Conservation (phyloP, 192 early-diverging fungal genomes). For the Backusella psychrophila region DNA sequence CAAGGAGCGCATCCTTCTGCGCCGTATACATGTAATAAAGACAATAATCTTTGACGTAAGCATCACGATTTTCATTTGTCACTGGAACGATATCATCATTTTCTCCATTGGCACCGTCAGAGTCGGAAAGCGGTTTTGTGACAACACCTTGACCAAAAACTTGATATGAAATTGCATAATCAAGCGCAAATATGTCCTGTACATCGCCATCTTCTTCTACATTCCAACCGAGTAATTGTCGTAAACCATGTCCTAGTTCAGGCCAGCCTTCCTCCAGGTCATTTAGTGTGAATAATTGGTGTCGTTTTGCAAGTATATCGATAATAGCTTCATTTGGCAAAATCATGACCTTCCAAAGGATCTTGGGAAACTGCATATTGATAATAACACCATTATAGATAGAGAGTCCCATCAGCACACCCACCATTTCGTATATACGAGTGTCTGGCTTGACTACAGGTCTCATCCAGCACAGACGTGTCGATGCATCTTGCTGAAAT, state of each 20-base stretch:
- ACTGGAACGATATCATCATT: conserved; percentile 49
- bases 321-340: background rate
- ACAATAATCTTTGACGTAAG: conserved; percentile 72
- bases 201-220: conserved; percentile 54
- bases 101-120: background rate
- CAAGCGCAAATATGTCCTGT: conserved; percentile 77
- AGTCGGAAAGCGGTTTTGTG: conserved; percentile 51
- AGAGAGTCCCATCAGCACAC: conserved; percentile 82
- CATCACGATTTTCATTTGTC: conserved; percentile 70
- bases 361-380: conserved; percentile 64
- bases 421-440: conserved; percentile 74
- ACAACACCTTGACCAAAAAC: conserved; percentile 48
- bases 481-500: conserved; percentile 63
- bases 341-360: conserved; percentile 64
- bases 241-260: conserved; percentile 66
- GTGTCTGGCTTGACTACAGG: conserved; percentile 32
- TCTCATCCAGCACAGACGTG: conserved; percentile 75
- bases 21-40: conserved; percentile 56
- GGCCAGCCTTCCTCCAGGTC: conserved; percentile 27
- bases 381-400: conserved; percentile 84
- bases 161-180: conserved; percentile 77
- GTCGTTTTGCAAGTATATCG: background rate
- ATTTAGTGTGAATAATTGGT: background rate
- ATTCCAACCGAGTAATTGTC: conserved; percentile 75
- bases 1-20: conserved; percentile 53